Base-by-base conservation (phyloP, 2,329 filamentous ascomycete species). In the Botryotinia narcissicola region DNA sequence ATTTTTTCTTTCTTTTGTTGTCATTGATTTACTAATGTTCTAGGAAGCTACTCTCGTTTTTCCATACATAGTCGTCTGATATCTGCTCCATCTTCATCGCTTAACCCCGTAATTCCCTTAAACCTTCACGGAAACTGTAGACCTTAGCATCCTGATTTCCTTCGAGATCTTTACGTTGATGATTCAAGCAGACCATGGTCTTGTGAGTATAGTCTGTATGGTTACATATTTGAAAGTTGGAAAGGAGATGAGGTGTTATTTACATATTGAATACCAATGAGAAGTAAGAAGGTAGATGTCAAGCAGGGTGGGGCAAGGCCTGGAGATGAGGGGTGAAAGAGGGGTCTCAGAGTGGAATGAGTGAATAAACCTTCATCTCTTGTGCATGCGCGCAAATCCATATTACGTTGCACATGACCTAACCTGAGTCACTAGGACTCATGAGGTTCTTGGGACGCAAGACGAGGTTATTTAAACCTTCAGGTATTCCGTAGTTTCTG, bases 141-240 rank as follows among this genome's bases (percentile, higher is more conserved):
- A 6, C 10, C 48, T 51, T 10, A 14, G 0, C 20, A n/a, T 51
- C 10, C 1, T 51, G 22, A n/a, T 51, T 4, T 2, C n/a, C 6
- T 12, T 22, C 9, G 6, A n/a, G 22, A 10, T 4, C 25, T 51
- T n/a, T 1, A 14, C 25, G 14, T 14, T 1, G 10, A 22, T 4
- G 10, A 1, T 51, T 51, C 46, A 6, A 12, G 4, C 25, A n/a
- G 12, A 51, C 1, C 6, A 6, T 1, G 14, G 0, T 2, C 25
- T 14, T n/a, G 22, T 1, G 0, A 51, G 10, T 12, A 2, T 4
- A 12, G 5, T 10, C 2, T 48, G 4, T n/a, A 0, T n/a, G 1
- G 5, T 51, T 12, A 10, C 2, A 5, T n/a, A 10, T 14, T 25
- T n/a, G 1, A 51, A 51, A n/a, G 46, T 51, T 51, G 3, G 25